These are phyloP conservation scores for Stentor coeruleus DNA, from an alignment of 73 alveolate genomes.

Conservation along the genomic window DNA sequence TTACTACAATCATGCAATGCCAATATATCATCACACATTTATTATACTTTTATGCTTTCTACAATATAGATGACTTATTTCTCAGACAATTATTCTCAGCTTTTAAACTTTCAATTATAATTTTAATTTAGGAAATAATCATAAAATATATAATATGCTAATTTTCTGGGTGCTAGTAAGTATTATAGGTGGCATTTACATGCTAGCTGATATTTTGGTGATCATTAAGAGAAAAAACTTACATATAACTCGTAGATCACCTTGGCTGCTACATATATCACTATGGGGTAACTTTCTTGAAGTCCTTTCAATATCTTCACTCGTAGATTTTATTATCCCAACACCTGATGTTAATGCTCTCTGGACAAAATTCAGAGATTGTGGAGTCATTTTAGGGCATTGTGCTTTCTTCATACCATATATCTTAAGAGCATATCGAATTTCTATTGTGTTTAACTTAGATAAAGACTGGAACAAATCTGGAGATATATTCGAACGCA, in stretches of 20 bases:
- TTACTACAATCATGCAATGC: too few species aligned
- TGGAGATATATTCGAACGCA: background rate
- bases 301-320: background rate
- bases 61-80: too few species aligned
- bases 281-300: conserved; percentile 4
- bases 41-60: too few species aligned
- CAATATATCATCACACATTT: too few species aligned
- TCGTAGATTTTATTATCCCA: background rate
- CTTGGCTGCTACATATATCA: background rate
- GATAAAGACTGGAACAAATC: background rate
- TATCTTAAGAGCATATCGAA: background rate
- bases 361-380: background rate
- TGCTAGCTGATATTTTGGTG: background rate
- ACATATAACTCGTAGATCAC: background rate
- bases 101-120: too few species aligned
- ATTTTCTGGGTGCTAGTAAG: background rate
- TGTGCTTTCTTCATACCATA: background rate
- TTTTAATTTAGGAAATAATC: too few species aligned
- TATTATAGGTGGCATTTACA: background rate
- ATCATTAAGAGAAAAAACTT: background rate
- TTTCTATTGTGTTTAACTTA: background rate
- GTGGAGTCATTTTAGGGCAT: conserved; percentile 8
- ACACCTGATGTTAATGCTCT: too few species aligned
- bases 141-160: too few species aligned
- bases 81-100: too few species aligned